Evolutionary conservation across 768 basidiomycete species (phyloP).

Genomic region (Pulveroboletus sp.): DNA sequence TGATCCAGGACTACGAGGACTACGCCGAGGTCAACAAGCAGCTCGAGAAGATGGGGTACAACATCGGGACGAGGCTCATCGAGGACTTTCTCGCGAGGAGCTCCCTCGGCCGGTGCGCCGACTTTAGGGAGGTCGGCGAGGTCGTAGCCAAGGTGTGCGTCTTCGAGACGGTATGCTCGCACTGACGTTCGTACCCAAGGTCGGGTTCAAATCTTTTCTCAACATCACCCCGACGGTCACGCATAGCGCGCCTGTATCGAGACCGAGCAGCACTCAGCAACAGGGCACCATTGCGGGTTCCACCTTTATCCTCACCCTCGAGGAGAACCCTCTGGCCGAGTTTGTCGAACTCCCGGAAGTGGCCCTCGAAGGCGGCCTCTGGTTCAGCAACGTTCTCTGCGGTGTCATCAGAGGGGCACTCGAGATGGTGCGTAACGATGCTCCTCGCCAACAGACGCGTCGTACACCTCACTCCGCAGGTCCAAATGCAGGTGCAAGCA

Average conservation of each 20-base stretch:
- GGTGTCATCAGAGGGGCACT: constrained; percentile 90
- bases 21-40: constrained; percentile 94
- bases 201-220: constrained; percentile 96
- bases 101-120: constrained; percentile 83
- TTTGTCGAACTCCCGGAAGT: constrained; percentile 97
- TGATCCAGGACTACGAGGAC: constrained; percentile 99
- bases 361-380: constrained; percentile 85
- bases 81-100: constrained; percentile 97
- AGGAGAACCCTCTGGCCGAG: constrained; percentile 95
- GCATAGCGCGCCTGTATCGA: constrained; percentile 56
- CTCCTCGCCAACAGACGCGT: not conserved
- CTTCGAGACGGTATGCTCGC: not conserved
- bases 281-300: constrained; percentile 45
- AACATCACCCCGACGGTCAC: constrained; percentile 84
- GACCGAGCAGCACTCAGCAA: constrained; percentile 40
- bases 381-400: constrained; percentile 96
- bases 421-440: constrained; percentile 75
- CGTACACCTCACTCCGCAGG: constrained; percentile 43
- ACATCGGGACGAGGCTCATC: constrained; percentile 92
- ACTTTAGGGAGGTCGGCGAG: constrained; percentile 94
- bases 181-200: constrained; percentile 42
- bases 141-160: constrained; percentile 79
- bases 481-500: constrained; percentile 93
- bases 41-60: constrained; percentile 99
- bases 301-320: constrained; percentile 79